Conservation (phyloP, 306 rosid species). For the Chamaecrista fasciculata region DNA sequence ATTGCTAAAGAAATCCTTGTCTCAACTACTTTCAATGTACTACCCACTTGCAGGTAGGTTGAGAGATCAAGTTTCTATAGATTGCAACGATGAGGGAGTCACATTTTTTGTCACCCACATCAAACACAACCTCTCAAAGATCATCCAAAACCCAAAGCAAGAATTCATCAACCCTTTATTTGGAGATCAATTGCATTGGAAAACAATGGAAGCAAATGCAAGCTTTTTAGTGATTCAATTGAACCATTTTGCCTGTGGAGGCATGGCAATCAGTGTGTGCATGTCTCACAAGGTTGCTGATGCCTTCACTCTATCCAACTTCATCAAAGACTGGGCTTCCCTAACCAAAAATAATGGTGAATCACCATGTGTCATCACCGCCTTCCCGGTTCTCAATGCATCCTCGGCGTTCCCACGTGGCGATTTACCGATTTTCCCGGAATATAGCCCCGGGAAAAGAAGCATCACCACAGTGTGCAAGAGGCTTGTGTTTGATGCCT, state of each 20-base stretch:
- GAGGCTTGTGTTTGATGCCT: slow-evolving; percentile 15
- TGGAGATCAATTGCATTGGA: slow-evolving; percentile 21
- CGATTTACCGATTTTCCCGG: not conserved
- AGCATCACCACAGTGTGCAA: too few species aligned
- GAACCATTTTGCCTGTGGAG: slow-evolving; percentile 44
- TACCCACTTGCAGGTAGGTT: slow-evolving; percentile 52
- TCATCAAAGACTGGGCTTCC: slow-evolving; percentile 50
- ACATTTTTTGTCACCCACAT: slow-evolving; percentile 32
- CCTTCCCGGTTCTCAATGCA: slow-evolving; percentile 12
- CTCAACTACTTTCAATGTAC: slow-evolving; percentile 40
- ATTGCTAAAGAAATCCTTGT: slow-evolving; percentile 43
- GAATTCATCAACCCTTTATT: slow-evolving; percentile 6
- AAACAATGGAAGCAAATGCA: not conserved
- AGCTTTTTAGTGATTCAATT: slow-evolving; percentile 40
- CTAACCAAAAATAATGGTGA: too few species aligned
- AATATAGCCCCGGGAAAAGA: too few species aligned
- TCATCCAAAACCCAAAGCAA: slow-evolving; percentile 33
- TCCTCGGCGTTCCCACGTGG: slow-evolving; percentile 26
- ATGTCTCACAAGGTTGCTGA: slow-evolving; percentile 53
- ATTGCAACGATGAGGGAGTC: slow-evolving; percentile 60
- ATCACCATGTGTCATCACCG: too few species aligned
- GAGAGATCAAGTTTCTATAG: slow-evolving; percentile 32
- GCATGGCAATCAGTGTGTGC: slow-evolving; percentile 42
- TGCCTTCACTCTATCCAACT: slow-evolving; percentile 31
- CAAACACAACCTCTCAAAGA: slow-evolving; percentile 11